Evolutionary conservation across 768 basidiomycete genomes (phyloP).

Genomic region (Zangia roseola): DNA sequence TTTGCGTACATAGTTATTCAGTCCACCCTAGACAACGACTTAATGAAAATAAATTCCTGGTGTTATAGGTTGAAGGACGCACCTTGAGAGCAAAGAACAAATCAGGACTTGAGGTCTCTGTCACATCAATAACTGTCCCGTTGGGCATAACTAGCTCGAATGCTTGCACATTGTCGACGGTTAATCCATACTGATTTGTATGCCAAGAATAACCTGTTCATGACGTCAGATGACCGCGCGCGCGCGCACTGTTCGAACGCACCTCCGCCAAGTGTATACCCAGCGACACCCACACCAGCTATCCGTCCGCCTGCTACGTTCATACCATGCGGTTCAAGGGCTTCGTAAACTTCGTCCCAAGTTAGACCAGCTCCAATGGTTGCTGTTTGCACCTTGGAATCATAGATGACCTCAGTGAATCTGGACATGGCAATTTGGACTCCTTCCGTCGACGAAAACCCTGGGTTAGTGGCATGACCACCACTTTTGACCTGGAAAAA

Average conservation of each 20-base stretch:
- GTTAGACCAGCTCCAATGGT: constrained; percentile 40
- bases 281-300: constrained; percentile 54
- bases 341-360: constrained; percentile 63
- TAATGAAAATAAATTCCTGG: neutral
- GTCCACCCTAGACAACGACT: constrained; percentile 45
- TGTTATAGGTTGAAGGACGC: neutral
- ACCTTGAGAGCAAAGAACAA: constrained; percentile 43
- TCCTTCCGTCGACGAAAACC: constrained; percentile 57
- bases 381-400: constrained; percentile 37
- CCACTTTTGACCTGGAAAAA: constrained; percentile 51
- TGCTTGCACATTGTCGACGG: constrained; percentile 48
- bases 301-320: constrained; percentile 56
- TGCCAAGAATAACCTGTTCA: constrained; percentile 55
- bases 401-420: constrained; percentile 45
- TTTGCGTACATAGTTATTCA: constrained; percentile 51
- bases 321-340: constrained; percentile 43
- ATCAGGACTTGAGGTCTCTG: constrained; percentile 32
- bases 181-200: constrained; percentile 58
- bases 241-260: neutral
- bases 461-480: constrained; percentile 52
- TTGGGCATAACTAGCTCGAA: constrained; percentile 51
- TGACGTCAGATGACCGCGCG: neutral
- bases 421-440: constrained; percentile 54
- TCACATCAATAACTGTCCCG: constrained; percentile 41
- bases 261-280: constrained; percentile 56